phyloP scores from a whole-genome alignment of 1,139 yeast genomes.

The Pichia sp. region DNA sequence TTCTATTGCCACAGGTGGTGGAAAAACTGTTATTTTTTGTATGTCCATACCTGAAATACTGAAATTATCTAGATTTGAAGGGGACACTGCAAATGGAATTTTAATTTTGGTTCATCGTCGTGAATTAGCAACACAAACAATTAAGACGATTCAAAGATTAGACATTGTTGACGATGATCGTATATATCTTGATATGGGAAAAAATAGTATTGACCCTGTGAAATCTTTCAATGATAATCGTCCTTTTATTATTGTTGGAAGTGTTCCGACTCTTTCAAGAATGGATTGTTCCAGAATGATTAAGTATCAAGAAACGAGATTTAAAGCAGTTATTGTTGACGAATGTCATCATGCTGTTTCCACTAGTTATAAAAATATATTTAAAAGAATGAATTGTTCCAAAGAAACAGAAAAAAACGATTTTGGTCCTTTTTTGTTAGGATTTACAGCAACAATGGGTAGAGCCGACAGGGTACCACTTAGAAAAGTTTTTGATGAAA shows the following conservation, averaged over 20 bases:
- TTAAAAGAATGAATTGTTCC: constrained; percentile 53
- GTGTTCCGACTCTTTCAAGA: constrained; percentile 61
- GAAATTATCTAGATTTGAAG: constrained; percentile 32
- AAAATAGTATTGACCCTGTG: constrained; percentile 29
- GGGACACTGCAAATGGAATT: constrained; percentile 37
- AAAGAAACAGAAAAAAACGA: constrained; percentile 33
- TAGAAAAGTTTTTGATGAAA: constrained; percentile 58
- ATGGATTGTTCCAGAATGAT: constrained; percentile 38
- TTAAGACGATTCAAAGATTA: constrained; percentile 39
- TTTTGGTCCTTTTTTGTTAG: constrained; percentile 45
- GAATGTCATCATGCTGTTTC: constrained; percentile 96
- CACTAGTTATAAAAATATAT: constrained; percentile 51
- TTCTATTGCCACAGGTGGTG: constrained; percentile 91
- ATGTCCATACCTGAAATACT: constrained; percentile 49
- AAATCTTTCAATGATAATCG: constrained; percentile 21
- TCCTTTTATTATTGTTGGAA: constrained; percentile 56
- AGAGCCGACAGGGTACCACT: constrained; percentile 64
- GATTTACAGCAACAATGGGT: constrained; percentile 79
- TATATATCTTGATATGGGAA: constrained; percentile 58
- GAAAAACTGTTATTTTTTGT: constrained; percentile 83
- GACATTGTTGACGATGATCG: constrained; percentile 25
- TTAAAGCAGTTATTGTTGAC: constrained; percentile 73
- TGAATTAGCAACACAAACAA: constrained; percentile 74
- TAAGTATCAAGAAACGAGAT: constrained; percentile 49
- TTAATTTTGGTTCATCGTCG: constrained; percentile 76